Evolutionary conservation across 257 asterid genomes (phyloP).

Genomic region (Solanum clarkiae): DNA sequence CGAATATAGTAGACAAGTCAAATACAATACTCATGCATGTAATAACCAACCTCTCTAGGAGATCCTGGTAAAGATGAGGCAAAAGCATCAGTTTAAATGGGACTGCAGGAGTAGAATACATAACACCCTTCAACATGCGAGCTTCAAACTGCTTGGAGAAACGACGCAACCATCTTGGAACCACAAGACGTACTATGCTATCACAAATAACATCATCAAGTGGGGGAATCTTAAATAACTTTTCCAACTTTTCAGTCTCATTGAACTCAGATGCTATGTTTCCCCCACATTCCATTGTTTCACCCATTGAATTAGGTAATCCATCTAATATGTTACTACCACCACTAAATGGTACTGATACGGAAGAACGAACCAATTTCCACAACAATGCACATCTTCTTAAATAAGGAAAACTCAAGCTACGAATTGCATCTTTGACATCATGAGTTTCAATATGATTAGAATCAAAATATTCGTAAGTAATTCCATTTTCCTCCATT

Average conservation of each 20-base stretch:
- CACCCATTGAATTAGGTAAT: slow-evolving; percentile 20
- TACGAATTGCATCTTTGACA: slow-evolving; percentile 49
- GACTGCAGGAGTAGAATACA: slow-evolving; percentile 59
- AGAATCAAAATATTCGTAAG: slow-evolving; percentile 41
- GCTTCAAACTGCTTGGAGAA: slow-evolving; percentile 36
- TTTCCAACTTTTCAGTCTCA: slow-evolving; percentile 64
- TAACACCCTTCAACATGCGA: slow-evolving; percentile 15
- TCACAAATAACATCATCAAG: slow-evolving; percentile 44
- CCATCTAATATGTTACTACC: slow-evolving; percentile 31
- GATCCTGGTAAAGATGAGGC: slow-evolving; percentile 84
- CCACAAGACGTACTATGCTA: slow-evolving; percentile 37
- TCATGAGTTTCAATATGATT: slow-evolving; percentile 32
- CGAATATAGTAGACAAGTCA: background rate
- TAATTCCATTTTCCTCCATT: slow-evolving; percentile 36
- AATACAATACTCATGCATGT: background rate
- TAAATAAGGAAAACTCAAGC: slow-evolving; percentile 70
- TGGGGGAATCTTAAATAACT: slow-evolving; percentile 66
- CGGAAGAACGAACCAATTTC: slow-evolving; percentile 61
- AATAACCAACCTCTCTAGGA: slow-evolving; percentile 66
- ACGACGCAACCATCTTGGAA: slow-evolving; percentile 51
- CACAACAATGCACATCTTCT: slow-evolving; percentile 89
- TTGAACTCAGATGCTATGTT: slow-evolving; percentile 31
- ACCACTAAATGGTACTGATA: slow-evolving; percentile 40
- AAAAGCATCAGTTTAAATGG: slow-evolving; percentile 79
- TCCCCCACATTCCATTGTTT: slow-evolving; percentile 19